Conservation (phyloP, 202 grass and related monocot species). For the Eragrostis tef region DNA sequence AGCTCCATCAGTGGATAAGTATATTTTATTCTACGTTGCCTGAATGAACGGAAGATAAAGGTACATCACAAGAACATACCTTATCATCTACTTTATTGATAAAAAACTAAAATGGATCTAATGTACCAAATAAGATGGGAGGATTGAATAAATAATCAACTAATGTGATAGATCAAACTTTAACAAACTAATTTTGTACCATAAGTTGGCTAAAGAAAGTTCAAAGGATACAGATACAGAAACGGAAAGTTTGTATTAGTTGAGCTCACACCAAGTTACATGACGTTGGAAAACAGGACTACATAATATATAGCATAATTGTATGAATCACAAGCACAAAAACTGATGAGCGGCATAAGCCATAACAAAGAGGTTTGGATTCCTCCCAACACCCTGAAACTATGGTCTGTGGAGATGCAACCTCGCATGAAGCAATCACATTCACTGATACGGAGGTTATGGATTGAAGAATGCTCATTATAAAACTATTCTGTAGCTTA, state of each 20-base stretch:
- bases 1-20: too few species aligned
- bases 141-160: neutral
- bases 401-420: too few species aligned
- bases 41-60: neutral
- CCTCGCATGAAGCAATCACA: too few species aligned
- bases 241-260: neutral
- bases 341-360: neutral
- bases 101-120: slow-evolving; percentile 16
- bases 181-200: neutral
- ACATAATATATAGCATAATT: neutral
- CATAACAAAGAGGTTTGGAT: neutral
- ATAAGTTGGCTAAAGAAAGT: neutral
- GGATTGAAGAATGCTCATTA: neutral
- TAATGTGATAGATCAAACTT: neutral
- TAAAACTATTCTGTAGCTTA: neutral
- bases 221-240: neutral
- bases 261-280: neutral
- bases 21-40: too few species aligned
- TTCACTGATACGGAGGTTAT: too few species aligned
- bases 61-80: neutral
- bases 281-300: neutral
- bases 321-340: neutral
- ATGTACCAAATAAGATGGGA: slow-evolving; percentile 5
- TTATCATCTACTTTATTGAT: slow-evolving; percentile 14
- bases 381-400: neutral